Percentiles rank a stretch among this genome's conserved stretches.
Evolutionary conservation across 805 yeast genomes (phyloP).

Genomic region (Clavispora vitiphila): DNA sequence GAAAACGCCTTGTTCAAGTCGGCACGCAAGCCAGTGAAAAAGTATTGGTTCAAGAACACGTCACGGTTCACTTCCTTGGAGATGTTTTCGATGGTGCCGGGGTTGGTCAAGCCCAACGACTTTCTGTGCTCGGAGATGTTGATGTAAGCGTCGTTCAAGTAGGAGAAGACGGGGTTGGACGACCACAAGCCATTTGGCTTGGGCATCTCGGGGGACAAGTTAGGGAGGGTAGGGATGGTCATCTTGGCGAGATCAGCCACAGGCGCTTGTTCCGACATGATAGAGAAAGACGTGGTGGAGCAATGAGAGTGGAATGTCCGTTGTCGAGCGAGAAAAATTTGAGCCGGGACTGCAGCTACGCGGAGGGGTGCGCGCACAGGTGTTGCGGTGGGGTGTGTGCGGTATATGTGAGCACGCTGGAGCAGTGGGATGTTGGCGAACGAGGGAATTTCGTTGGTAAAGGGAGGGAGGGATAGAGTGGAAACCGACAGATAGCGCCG

Average conservation of each 20-base stretch:
- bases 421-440: too few relatives aligned
- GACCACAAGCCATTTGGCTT: constrained; percentile 64
- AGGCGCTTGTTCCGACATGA: constrained; percentile 13
- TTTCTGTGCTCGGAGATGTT: constrained; percentile 73
- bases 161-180: constrained; percentile 76
- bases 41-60: constrained; percentile 83
- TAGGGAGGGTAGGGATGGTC: constrained; percentile 53
- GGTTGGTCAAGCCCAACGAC: constrained; percentile 78
- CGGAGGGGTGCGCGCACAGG: background rate
- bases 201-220: constrained; percentile 48
- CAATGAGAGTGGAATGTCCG: background rate
- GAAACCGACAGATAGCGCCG: too few relatives aligned
- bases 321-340: constrained; percentile 5
- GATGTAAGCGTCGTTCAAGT: constrained; percentile 69
- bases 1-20: constrained; percentile 90
- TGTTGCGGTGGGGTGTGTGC: background rate
- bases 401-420: constrained; percentile 2
- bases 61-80: constrained; percentile 92
- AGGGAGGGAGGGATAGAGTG: too few relatives aligned
- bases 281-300: background rate
- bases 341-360: constrained; percentile 1
- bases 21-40: constrained; percentile 94
- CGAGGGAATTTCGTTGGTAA: too few relatives aligned
- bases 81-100: constrained; percentile 92
- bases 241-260: constrained; percentile 42